Base-by-base conservation (phyloP, 225 moss, liverwort and hornwort genomes). In the Sphagnum tenellum region DNA sequence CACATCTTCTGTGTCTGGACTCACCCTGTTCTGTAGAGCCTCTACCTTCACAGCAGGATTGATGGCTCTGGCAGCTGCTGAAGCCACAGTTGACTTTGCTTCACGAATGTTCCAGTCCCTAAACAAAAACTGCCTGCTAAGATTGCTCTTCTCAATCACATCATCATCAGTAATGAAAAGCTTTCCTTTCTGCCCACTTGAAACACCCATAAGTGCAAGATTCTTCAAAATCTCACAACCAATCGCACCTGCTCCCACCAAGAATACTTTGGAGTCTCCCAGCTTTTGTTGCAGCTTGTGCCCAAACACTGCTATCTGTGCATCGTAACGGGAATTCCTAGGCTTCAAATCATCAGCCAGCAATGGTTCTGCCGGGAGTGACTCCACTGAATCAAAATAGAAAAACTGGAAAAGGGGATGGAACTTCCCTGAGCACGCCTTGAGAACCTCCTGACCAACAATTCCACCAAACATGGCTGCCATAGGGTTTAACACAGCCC, bases 401-500 rank as follows among this genome's bases (percentile, higher is more conserved):
- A 98, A 81, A 79, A 89, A 98, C 86, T 9, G 92, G 74, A 75
- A 89, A 13, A 98, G 74, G 10, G 96, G 96, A 72, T 93, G 93
- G 46, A 98, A 98, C 81, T 98, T 98, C 49, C 90, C 96, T 5
- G 96, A 89, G 76, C 88, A 90, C 44, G 88, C 96, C 59, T 98
- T 98, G 62, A 98, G 90, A 66, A 98, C 80, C 70, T 98, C 96
- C 85, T 98, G 96, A 14, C 96, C 96, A 3, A 98, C 96, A 65
- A 98, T 87, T 48, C 96, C 96, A 60, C 96, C 96, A 49, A 98
- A 98, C 96, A 98, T 98, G 3, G 96, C 96, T 45, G 96, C 96
- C 96, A 98, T 98, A 5, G 96, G 93, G 76, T 86, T 98, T 83
- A 98, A 62, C 51, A 77, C 82, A 5, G 90, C 79, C 10, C 90